phyloP scores from a whole-genome alignment of 345 rosid species.

The Hypericum androsaemum region DNA sequence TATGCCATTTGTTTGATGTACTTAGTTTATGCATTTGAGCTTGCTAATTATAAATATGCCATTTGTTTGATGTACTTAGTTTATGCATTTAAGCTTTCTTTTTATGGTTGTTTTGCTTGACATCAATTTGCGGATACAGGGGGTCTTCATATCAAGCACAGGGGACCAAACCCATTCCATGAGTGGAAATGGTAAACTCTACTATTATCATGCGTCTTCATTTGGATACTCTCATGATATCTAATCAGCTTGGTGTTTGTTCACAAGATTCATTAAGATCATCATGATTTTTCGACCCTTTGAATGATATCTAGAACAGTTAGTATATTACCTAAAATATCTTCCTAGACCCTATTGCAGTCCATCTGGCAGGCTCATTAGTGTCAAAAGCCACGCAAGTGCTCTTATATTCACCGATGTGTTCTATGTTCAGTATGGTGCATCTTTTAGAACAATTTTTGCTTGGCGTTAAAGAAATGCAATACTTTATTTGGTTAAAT shows the following conservation, averaged over 20 bases:
- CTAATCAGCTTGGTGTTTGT: neutral
- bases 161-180: conserved; percentile 89
- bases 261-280: neutral
- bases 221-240: conserved; percentile 1
- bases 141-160: conserved; percentile 89
- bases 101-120: neutral
- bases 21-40: neutral
- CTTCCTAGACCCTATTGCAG: too few species aligned
- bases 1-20: conserved; percentile 5
- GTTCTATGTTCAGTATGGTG: too few species aligned
- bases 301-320: too few species aligned
- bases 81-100: neutral
- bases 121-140: conserved; percentile 28
- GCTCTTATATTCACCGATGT: too few species aligned
- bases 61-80: conserved; percentile 1
- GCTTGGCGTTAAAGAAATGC: too few species aligned
- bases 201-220: neutral
- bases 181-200: conserved; percentile 85
- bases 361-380: too few species aligned
- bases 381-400: too few species aligned
- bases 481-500: too few species aligned
- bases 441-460: too few species aligned
- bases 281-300: too few species aligned
- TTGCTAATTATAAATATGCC: neutral
- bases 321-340: too few species aligned